Evolutionary conservation across 495 filamentous ascomycete species (phyloP).

Genomic region (Aspergillus diversus): DNA sequence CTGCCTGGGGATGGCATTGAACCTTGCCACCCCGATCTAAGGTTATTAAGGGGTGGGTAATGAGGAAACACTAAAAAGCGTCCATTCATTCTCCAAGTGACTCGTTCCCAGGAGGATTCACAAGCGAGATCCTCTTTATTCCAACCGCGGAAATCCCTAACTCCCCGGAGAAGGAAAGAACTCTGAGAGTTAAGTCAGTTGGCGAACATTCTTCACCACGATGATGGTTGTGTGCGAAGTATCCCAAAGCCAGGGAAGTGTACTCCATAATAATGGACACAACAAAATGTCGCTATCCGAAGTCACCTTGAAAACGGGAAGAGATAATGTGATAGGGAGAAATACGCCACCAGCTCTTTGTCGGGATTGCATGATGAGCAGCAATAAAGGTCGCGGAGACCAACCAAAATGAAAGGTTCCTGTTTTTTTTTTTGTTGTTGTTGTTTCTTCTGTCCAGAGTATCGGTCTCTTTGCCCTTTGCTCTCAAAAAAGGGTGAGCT

Average conservation of each 20-base stretch:
- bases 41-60: background rate
- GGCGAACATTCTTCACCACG: background rate
- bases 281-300: background rate
- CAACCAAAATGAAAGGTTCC: background rate
- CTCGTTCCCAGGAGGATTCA: background rate
- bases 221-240: constrained; percentile 3
- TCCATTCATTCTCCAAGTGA: background rate
- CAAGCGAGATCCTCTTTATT: background rate
- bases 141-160: background rate
- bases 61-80: background rate
- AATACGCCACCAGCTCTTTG: constrained; percentile 4
- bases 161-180: constrained; percentile 1
- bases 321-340: constrained; percentile 8
- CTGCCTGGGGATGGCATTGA: background rate
- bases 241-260: background rate
- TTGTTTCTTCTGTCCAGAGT: background rate
- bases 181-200: too few species aligned
- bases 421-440: background rate
- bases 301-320: constrained; percentile 4
- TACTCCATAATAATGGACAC: background rate
- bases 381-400: background rate
- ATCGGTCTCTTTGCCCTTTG: background rate
- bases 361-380: background rate
- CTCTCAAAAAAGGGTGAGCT: background rate
- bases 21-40: background rate